phyloP scores from a whole-genome alignment of 257 asterid genomes.

The Solanum sejunctum region DNA sequence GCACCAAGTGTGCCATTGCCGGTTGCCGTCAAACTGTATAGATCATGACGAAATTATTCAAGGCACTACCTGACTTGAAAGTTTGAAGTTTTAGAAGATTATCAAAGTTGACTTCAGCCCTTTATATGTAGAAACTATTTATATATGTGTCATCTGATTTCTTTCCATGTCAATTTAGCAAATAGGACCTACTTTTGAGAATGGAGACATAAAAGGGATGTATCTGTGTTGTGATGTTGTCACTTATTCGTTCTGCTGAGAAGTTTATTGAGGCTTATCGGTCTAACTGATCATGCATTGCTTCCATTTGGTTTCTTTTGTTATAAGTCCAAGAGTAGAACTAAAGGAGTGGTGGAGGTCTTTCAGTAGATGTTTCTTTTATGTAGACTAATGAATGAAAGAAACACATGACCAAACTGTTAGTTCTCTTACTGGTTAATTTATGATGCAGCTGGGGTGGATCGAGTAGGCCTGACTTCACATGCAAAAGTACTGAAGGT shows the following conservation, averaged over 20 bases:
- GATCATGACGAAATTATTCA: neutral
- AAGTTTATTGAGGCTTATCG: neutral
- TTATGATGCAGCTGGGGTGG: conserved; percentile 88
- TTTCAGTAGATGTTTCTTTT: neutral
- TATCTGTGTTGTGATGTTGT: neutral
- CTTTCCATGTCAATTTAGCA: neutral
- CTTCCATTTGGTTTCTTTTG: neutral
- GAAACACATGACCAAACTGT: neutral
- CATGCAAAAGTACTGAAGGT: conserved; percentile 98
- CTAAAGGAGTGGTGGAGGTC: neutral
- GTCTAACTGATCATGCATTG: neutral
- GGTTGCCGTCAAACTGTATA: neutral
- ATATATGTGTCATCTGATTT: neutral
- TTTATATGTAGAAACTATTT: neutral
- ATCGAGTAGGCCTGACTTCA: conserved; percentile 95
- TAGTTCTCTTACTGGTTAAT: neutral
- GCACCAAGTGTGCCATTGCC: neutral
- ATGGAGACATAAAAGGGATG: neutral
- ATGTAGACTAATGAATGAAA: neutral
- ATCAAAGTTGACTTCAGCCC: neutral
- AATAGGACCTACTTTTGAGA: neutral
- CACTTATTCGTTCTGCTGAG: neutral
- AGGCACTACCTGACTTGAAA: neutral
- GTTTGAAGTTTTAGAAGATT: neutral
- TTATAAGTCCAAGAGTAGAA: neutral